phyloP scores from a whole-genome alignment of 2,329 filamentous ascomycete species.

The Colletotrichum sp. region DNA sequence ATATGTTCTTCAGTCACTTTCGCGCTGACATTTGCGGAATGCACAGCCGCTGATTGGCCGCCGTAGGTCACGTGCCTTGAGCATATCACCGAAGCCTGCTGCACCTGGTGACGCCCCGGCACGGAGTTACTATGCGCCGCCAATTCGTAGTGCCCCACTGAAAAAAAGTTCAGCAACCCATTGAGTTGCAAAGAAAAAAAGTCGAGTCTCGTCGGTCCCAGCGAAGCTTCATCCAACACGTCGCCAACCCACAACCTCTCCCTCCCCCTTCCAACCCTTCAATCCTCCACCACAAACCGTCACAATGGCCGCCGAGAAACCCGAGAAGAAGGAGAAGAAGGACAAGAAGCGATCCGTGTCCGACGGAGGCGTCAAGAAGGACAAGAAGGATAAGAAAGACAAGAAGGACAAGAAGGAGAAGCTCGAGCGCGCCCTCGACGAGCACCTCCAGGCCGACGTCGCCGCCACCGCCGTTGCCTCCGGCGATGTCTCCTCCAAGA shows the following conservation, averaged over 20 bases:
- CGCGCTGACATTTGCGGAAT: constrained; percentile 16
- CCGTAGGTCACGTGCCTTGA: background rate
- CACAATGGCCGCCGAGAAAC: constrained; percentile 53
- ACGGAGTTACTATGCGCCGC: background rate
- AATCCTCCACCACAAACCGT: constrained; percentile 16
- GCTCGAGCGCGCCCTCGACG: constrained; percentile 68
- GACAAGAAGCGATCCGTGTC: constrained; percentile 33
- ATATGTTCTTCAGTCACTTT: background rate
- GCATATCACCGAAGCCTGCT: background rate
- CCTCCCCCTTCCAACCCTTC: background rate
- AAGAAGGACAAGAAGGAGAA: constrained; percentile 70
- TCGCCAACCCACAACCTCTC: background rate
- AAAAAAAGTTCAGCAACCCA: constrained; percentile 5
- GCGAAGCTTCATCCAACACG: background rate
- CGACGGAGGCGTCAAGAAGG: constrained; percentile 29
- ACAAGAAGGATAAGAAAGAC: constrained; percentile 63
- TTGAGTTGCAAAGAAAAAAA: background rate
- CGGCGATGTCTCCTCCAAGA: constrained; percentile 50
- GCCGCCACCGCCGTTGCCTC: constrained; percentile 46
- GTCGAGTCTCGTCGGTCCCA: background rate
- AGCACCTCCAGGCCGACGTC: constrained; percentile 65
- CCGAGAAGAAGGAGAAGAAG: constrained; percentile 51
- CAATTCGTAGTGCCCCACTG: background rate
- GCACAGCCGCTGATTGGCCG: background rate
- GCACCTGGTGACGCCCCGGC: background rate